phyloP scores from a whole-genome alignment of 768 basidiomycete species.

The Hygrocybe punicea region DNA sequence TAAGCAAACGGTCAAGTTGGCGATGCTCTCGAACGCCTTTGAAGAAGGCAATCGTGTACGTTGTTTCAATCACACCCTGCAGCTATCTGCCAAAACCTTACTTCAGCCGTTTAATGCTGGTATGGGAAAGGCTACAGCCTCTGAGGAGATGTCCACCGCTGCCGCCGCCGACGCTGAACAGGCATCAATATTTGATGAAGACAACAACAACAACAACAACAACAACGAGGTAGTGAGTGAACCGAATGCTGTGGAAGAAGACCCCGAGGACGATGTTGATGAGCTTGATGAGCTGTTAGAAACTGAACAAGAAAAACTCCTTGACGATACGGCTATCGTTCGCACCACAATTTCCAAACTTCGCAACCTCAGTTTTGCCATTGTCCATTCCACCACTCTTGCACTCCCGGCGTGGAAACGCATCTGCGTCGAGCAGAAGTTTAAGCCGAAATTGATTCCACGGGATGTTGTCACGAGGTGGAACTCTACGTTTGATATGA shows the following conservation, averaged over 20 bases:
- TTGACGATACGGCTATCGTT: neutral
- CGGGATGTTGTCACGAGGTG: too few species aligned
- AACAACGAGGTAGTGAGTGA: slow-evolving; percentile 2
- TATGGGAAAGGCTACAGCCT: slow-evolving; percentile 6
- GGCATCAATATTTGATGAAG: slow-evolving; percentile 6
- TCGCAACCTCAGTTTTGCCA: too few species aligned
- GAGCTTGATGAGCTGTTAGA: slow-evolving; percentile 7
- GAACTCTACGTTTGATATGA: too few species aligned
- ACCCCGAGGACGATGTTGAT: slow-evolving; percentile 2
- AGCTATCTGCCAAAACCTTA: slow-evolving; percentile 35
- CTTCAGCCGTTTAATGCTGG: slow-evolving; percentile 34
- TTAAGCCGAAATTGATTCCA: too few species aligned
- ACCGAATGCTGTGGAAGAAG: neutral
- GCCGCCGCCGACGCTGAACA: slow-evolving; percentile 4
- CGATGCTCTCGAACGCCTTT: slow-evolving; percentile 16
- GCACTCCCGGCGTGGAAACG: too few species aligned
- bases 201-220: slow-evolving; percentile 10
- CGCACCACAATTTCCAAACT: slow-evolving; percentile 1
- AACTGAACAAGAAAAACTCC: neutral
- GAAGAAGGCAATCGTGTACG: slow-evolving; percentile 22
- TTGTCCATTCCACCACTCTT: too few species aligned
- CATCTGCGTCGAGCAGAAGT: too few species aligned
- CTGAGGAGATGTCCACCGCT: neutral
- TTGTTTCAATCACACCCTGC: slow-evolving; percentile 42
- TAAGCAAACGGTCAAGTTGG: slow-evolving; percentile 29